Conservation (phyloP, 176 grass and related monocot genomes). For the Pharus latifolius region DNA sequence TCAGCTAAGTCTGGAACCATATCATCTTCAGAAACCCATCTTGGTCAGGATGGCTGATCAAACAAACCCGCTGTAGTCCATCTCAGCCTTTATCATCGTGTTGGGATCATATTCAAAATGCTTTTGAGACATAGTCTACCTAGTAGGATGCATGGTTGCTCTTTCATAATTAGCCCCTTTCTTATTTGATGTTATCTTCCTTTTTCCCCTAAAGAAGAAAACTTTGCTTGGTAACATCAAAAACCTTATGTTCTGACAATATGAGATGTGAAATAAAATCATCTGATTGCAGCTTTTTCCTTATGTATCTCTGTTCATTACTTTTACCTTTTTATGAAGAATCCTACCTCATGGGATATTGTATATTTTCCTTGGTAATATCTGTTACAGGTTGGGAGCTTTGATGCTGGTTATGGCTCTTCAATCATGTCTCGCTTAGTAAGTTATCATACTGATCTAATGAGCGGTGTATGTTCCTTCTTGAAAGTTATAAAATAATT, state of each 20-base stretch:
- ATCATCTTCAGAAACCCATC: neutral
- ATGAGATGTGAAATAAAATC: neutral
- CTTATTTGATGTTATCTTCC: neutral
- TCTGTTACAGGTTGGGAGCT: conserved; percentile 66
- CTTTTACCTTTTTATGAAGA: neutral
- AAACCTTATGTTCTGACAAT: neutral
- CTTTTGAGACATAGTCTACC: neutral
- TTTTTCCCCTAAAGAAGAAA: neutral
- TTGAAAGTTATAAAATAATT: neutral
- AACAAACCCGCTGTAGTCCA: neutral
- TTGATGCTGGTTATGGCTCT: conserved; percentile 95
- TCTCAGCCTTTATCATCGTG: neutral
- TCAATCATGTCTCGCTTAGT: conserved; percentile 93
- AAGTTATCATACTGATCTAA: conserved; percentile 7
- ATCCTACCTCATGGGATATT: neutral
- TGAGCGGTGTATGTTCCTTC: neutral
- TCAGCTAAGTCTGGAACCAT: neutral
- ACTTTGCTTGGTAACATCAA: neutral
- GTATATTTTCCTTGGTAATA: neutral
- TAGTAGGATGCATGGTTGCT: neutral
- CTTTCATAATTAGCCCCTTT: neutral
- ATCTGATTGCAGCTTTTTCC: neutral
- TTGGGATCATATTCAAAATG: neutral
- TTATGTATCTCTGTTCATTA: neutral
- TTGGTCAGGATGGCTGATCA: neutral